Base-by-base conservation (phyloP, 768 basidiomycete genomes). In the Pholiota conissans region DNA sequence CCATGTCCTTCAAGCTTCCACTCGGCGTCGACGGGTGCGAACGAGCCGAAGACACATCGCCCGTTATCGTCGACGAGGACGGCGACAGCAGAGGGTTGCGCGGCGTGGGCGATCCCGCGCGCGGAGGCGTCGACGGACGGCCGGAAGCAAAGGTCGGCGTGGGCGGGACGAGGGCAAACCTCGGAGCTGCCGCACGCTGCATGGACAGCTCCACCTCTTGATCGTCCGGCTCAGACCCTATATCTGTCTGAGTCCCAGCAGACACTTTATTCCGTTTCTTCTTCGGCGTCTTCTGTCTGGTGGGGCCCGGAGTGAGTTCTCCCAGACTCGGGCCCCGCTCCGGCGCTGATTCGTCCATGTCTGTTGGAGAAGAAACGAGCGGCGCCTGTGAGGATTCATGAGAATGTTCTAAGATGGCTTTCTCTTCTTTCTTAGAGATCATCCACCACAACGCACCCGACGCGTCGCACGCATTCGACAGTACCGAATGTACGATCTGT, bases 381-480 rank as follows among this genome's bases (percentile, higher is more conserved):
- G 57, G 56, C 22, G 59, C 61, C 28, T 61, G 60, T 18, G 58
- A 61, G n/a, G n/a, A n/a, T 24, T 74, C 76, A 24, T 78, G 78
- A 13, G 69, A 20, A 9, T 77, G 78, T 45, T 79, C 82, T 10
- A 29, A 14, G 29, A 32, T 13, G 8, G 40, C 42, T 61, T 73
- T 85, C 77, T 84, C 94, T 18, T 85, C 83, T 65, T 87, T 95
- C 69, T 86, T 84, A 70, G 86, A 89, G 49, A 98, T 76, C 83
- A 96, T 92, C 97, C 97, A 99, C 95, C 95, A 99, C 7, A 93
- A 73, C 1, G 95, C 93, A 8, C 93, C 90, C 11, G 90, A 82
- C 0, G 91, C 83, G 71, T 99, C 96, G 66, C 96, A 99, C 0
- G 96, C 96, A 71, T 98, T 86, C 27, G 82, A 87, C 46, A 91